Evolutionary conservation across 257 asterid genomes (phyloP).

Genomic region (Penstemon davidsonii): DNA sequence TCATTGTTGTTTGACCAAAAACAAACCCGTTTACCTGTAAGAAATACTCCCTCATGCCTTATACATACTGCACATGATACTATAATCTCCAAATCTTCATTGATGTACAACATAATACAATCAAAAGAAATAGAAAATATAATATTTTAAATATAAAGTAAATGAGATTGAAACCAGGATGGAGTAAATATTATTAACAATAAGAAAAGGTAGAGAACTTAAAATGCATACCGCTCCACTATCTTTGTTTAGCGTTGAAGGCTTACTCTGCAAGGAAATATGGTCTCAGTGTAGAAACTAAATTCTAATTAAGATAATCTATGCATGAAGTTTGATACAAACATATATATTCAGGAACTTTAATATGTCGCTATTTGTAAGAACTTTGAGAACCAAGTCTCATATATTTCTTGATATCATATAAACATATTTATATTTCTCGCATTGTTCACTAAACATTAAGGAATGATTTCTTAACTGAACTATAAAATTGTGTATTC

Average conservation of each 20-base stretch:
- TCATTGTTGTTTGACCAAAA: no score
- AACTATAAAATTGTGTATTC: constrained; percentile 3
- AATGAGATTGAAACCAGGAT: constrained; percentile 16
- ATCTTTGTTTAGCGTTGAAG: constrained; percentile 41
- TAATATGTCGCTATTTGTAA: constrained; percentile 9
- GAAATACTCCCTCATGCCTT: no score
- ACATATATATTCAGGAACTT: not conserved
- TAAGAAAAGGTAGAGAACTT: constrained; percentile 1
- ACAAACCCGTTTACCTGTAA: no score
- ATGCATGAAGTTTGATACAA: not conserved
- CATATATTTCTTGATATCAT: constrained; percentile 10
- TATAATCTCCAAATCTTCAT: no score
- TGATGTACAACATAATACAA: no score
- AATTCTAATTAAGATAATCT: no score
- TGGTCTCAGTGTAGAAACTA: no score
- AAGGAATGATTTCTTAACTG: not conserved
- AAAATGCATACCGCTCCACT: constrained; percentile 45
- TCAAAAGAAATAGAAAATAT: no score
- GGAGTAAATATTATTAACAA: constrained; percentile 9
- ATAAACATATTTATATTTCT: constrained; percentile 12
- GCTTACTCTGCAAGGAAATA: constrained; percentile 43
- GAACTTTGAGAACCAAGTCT: constrained; percentile 5
- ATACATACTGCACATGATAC: no score
- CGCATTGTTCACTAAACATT: constrained; percentile 1
- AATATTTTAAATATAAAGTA: not conserved